These are phyloP conservation scores for Solanum tarijense DNA, from an alignment of 257 asterid species.

Conservation along the genomic window DNA sequence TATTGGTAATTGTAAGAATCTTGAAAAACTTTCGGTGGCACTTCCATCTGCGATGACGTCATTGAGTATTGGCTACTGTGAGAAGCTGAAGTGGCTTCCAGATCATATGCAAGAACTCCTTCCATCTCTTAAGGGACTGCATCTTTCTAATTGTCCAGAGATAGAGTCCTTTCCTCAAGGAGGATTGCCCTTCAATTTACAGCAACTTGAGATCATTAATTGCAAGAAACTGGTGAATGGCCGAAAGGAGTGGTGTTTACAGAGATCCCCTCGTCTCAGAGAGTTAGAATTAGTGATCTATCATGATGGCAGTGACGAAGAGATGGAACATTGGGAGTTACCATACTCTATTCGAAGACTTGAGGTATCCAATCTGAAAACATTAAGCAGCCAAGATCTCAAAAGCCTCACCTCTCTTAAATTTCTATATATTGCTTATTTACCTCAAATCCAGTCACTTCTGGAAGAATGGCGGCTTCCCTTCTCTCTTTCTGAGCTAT, in stretches of 20 bases:
- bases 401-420: no score
- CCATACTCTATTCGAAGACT: no score
- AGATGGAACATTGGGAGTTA: no score
- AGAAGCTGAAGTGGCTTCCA: no score
- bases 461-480: no score
- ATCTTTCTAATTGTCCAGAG: background rate
- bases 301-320: no score
- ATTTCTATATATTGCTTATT: no score
- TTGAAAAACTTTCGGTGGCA: background rate
- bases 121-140: background rate
- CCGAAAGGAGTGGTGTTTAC: background rate
- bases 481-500: no score
- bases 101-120: background rate
- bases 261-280: background rate
- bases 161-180: slow-evolving; percentile 1
- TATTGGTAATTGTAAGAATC: background rate
- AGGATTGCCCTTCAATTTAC: background rate
- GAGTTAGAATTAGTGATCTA: no score
- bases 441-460: no score
- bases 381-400: no score
- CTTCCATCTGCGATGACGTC: background rate
- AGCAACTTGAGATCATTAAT: rapidly evolving
- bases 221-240: background rate
- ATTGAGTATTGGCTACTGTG: background rate
- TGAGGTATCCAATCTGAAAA: no score